Percentiles rank a stretch among this genome's conserved stretches.
phyloP scores from a whole-genome alignment of 305 asterid genomes.

The Rubia peregrina region DNA sequence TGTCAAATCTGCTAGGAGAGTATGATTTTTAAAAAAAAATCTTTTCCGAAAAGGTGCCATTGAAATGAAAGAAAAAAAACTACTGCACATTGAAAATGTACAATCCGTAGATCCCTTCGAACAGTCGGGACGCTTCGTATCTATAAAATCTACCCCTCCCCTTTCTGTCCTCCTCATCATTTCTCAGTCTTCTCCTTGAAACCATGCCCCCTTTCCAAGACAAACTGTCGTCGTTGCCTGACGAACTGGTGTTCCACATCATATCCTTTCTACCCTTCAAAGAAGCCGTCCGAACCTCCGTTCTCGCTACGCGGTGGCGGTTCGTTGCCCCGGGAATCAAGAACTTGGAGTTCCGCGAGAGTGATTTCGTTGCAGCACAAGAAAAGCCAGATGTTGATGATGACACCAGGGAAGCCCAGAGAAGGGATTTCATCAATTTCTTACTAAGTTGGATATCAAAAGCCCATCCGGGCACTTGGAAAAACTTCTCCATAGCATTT shows the following conservation, averaged over 20 bases:
- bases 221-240: slow-evolving; percentile 14
- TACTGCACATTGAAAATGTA: neutral
- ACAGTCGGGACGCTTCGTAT: neutral
- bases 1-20: too few species aligned
- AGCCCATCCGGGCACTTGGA: slow-evolving; percentile 6
- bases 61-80: neutral
- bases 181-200: neutral
- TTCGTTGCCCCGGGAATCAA: slow-evolving; percentile 4
- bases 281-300: slow-evolving; percentile 25
- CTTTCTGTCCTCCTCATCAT: neutral
- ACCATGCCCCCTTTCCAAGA: neutral
- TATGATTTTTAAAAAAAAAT: too few species aligned
- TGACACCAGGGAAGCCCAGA: slow-evolving; percentile 1
- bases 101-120: neutral
- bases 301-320: slow-evolving; percentile 18
- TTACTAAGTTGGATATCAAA: slow-evolving; percentile 15
- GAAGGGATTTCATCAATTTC: slow-evolving; percentile 12
- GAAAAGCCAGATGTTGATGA: too few species aligned
- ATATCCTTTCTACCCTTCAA: slow-evolving; percentile 26
- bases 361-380: slow-evolving; percentile 3
- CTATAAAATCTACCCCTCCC: neutral
- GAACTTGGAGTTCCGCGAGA: slow-evolving; percentile 6
- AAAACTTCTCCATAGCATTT: slow-evolving; percentile 8
- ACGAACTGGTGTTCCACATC: slow-evolving; percentile 14
- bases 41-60: too few species aligned